These are phyloP conservation scores for Macrocybe gigantea DNA, from an alignment of 768 basidiomycete species.

Conservation along the genomic window DNA sequence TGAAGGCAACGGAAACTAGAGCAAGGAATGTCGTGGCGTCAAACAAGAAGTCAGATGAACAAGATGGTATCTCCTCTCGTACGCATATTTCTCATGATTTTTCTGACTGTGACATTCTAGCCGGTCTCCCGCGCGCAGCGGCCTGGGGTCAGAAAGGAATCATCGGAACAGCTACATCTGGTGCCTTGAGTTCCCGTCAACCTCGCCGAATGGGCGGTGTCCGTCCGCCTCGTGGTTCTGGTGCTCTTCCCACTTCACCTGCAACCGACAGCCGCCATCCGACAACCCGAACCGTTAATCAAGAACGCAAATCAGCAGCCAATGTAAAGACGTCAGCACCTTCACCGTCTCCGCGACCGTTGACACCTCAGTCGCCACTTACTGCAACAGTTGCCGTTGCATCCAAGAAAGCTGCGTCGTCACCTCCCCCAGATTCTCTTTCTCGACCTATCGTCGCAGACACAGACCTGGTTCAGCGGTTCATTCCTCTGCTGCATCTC, in stretches of 20 bases:
- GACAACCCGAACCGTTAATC: constrained; percentile 22
- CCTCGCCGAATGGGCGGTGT: constrained; percentile 35
- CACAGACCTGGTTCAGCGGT: constrained; percentile 10
- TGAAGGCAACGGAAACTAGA: constrained; percentile 81
- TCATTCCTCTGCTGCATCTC: constrained; percentile 28
- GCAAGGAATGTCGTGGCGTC: constrained; percentile 38
- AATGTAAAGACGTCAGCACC: constrained; percentile 40
- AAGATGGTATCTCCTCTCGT: constrained; percentile 33
- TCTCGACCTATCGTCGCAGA: constrained; percentile 28
- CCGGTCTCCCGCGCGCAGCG: constrained; percentile 62
- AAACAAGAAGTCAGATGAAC: constrained; percentile 62
- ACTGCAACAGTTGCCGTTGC: constrained; percentile 36
- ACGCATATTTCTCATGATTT: neutral
- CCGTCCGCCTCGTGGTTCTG: constrained; percentile 41
- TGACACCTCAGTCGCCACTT: constrained; percentile 39
- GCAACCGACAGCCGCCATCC: constrained; percentile 26
- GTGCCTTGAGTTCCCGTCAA: constrained; percentile 26
- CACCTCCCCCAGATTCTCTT: constrained; percentile 7
- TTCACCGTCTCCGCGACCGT: constrained; percentile 55
- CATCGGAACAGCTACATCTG: constrained; percentile 12
- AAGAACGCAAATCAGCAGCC: constrained; percentile 34
- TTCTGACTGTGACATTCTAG: constrained; percentile 11
- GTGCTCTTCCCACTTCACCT: constrained; percentile 17
- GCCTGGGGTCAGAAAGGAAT: constrained; percentile 53
- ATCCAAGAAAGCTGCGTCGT: neutral